Evolutionary conservation across 1,284 basidiomycete genomes (phyloP).

Genomic region (Coniophora puteana): DNA sequence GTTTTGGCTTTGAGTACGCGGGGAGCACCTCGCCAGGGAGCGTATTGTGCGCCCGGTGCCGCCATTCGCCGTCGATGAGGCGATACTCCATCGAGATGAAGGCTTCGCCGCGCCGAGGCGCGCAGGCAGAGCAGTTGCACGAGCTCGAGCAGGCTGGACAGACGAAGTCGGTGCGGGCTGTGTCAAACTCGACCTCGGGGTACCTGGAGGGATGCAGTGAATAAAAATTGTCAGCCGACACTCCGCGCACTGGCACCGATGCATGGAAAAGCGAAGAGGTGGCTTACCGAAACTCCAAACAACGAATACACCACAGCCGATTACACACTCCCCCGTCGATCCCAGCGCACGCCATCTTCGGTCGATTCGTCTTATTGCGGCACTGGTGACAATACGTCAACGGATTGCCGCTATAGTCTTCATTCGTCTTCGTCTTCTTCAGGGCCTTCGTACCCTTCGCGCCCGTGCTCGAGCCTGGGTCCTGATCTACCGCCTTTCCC

Average conservation of each 20-base stretch:
- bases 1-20: no score
- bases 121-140: conserved; percentile 25
- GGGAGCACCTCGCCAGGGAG: no score
- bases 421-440: background rate
- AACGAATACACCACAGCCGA: no score
- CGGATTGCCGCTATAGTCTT: background rate
- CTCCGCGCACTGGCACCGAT: no score
- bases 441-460: background rate
- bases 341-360: no score
- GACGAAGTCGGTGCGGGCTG: conserved; percentile 20
- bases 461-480: conserved; percentile 5
- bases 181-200: conserved; percentile 26
- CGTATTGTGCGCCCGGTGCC: no score
- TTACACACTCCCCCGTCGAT: no score
- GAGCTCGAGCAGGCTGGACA: conserved; percentile 27
- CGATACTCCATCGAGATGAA: conserved; percentile 26
- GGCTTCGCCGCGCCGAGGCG: conserved; percentile 24
- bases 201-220: conserved; percentile 15
- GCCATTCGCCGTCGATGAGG: no score
- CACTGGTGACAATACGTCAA: conserved; percentile 25
- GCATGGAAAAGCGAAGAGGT: no score
- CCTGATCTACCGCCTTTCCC: no score
- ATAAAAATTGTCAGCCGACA: no score
- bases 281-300: no score
- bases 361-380: conserved; percentile 15